Evolutionary conservation across 306 rosid species (phyloP).

Genomic region (Acacia crassicarpa): DNA sequence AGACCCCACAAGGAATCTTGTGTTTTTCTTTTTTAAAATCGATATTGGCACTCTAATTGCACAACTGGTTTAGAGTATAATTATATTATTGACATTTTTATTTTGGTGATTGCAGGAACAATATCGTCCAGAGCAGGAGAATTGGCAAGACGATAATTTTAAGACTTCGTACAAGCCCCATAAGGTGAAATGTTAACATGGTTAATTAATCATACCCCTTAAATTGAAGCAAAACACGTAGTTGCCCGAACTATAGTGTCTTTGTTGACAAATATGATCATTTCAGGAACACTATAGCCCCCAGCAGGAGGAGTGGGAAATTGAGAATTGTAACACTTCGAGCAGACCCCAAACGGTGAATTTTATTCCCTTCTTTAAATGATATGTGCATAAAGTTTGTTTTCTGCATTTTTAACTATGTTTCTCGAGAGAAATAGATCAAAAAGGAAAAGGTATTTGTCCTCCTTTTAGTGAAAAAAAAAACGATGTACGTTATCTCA

Average conservation of each 20-base stretch:
- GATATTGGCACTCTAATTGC: not conserved
- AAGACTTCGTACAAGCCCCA: constrained; percentile 16
- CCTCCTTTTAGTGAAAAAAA: not conserved
- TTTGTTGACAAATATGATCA: not conserved
- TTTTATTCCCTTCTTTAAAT: not conserved
- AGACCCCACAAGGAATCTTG: constrained; percentile 44
- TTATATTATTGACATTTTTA: not conserved
- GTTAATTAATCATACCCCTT: not conserved
- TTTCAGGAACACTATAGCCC: not conserved
- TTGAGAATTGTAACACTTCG: not conserved
- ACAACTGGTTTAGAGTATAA: not conserved
- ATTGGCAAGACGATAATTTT: constrained; percentile 23
- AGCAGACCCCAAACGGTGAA: constrained; percentile 19
- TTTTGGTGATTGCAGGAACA: constrained; percentile 25
- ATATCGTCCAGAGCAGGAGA: constrained; percentile 33
- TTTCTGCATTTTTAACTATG: not conserved
- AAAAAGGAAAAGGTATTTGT: not conserved
- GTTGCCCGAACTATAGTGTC: not conserved
- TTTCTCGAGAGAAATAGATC: not conserved
- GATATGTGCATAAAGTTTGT: not conserved
- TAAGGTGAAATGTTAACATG: constrained; percentile 25
- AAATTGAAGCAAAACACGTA: not conserved
- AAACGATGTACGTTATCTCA: not conserved
- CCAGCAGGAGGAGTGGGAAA: not conserved
- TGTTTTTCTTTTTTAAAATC: not conserved